Evolutionary conservation across 2,329 filamentous ascomycete species (phyloP), one percentile per base, ranked within the genome.

Genomic region (Monosporascus sp.): DNA sequence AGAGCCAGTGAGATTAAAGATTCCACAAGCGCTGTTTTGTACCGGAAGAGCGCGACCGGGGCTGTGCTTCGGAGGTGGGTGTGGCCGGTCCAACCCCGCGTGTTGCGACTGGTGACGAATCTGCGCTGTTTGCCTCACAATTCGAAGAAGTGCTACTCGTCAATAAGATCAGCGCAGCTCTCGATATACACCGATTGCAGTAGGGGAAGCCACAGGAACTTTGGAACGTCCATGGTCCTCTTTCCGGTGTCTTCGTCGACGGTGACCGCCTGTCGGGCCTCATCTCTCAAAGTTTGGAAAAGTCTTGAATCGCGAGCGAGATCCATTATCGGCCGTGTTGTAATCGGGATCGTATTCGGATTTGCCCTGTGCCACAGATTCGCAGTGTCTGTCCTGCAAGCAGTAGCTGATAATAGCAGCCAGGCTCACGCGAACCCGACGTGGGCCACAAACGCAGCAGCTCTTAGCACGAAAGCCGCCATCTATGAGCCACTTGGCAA

Each of bases 171-270:
- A n/a, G n/a, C n/a, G n/a, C n/a, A n/a, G n/a, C n/a, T n/a, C n/a
- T 67, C 64, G 5, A 48, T 54, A 35, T 60, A 65, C 0, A 64
- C 27, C 0, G 63, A 64, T 27, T 63, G 60, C 2, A 67, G 20
- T 2, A 63, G 48, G 1, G 62, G 62, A 20, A 61, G 50, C 0
- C 51, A n/a, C 1, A 57, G 7, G 3, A 66, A 48, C 20, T 52
- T 57, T 18, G 56, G 45, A 2, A 48, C 1, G 41, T 62, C 48
- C 5, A 62, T 1, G 9, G 3, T 22, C 2, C 7, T 50, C 22
- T 39, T n/a, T 39, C 37, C 37, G 15, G 37, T 39, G 9, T 2
- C 15, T 14, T 7, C 4, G 18, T 39, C 17, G 3, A n/a, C 15
- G 11, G 18, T n/a, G 11, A 39, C 18, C 15, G 37, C 37, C 11